A percentile compares a stretch with the other conserved stretches of the same genome.
These are phyloP conservation scores for Cyberlindnera meyerae DNA, from an alignment of 805 yeast genomes.

Conservation along the genomic window DNA sequence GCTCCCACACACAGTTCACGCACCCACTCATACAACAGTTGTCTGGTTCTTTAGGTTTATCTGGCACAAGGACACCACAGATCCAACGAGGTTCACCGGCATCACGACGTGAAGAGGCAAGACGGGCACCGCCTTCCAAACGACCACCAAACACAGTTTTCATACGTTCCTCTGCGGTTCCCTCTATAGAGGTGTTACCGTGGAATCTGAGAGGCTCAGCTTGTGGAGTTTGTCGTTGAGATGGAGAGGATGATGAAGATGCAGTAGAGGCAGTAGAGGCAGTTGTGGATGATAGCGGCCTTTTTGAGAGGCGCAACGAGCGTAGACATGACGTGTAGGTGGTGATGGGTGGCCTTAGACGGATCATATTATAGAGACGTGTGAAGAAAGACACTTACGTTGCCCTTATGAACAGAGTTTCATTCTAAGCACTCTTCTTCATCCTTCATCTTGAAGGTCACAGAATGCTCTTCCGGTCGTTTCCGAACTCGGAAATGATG, in stretches of 20 bases:
- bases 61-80: constrained; percentile 75
- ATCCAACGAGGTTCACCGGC: constrained; percentile 22
- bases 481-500: no score
- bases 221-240: no score
- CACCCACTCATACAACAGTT: constrained; percentile 98
- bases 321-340: no score
- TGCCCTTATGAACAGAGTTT: no score
- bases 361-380: no score
- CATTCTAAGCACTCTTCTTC: no score
- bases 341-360: no score
- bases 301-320: no score
- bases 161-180: constrained; percentile 44
- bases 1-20: constrained; percentile 94
- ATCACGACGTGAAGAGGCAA: constrained; percentile 31
- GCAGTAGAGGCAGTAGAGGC: background rate
- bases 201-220: constrained; percentile 17
- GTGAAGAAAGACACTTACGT: no score
- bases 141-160: constrained; percentile 51
- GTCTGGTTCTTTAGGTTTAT: constrained; percentile 84
- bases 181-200: constrained; percentile 29
- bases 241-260: no score
- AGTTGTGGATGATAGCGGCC: background rate
- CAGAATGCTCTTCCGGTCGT: no score
- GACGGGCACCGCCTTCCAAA: constrained; percentile 46
- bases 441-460: no score